Conservation (phyloP, 1,139 yeast species). For the Taphrina communis region DNA sequence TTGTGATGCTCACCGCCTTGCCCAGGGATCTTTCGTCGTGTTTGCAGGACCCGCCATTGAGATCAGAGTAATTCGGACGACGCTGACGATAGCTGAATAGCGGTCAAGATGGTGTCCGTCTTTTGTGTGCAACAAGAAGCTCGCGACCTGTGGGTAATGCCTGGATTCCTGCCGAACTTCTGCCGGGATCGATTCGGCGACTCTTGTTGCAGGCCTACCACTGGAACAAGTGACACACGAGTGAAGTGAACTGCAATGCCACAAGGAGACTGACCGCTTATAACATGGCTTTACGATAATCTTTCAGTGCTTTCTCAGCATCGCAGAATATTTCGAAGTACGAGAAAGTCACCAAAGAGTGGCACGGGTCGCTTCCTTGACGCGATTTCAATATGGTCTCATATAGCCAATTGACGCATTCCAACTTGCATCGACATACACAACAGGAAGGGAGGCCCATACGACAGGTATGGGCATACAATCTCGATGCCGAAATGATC, state of each 20-base stretch:
- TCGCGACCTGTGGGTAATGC: neutral
- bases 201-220: neutral
- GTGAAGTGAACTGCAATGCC: too few relatives aligned
- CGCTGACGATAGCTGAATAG: too few relatives aligned
- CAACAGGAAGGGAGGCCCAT: constrained; percentile 34
- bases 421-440: constrained; percentile 21
- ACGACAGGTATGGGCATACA: constrained; percentile 81
- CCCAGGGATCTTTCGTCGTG: constrained; percentile 16
- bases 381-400: constrained; percentile 10
- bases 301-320: too few relatives aligned
- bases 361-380: neutral
- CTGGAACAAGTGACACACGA: neutral
- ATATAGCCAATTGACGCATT: constrained; percentile 25
- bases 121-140: neutral
- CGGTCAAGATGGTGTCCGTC: too few relatives aligned
- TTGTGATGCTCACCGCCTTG: constrained; percentile 12
- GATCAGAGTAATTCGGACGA: neutral
- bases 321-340: too few relatives aligned
- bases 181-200: neutral
- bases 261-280: too few relatives aligned
- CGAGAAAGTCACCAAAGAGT: too few relatives aligned
- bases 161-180: neutral
- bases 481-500: constrained; percentile 80
- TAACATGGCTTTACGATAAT: too few relatives aligned
- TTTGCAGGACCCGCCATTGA: constrained; percentile 15